Evolutionary conservation across 2,329 filamentous ascomycete species (phyloP).

Genomic region (Cytospora leucostoma): DNA sequence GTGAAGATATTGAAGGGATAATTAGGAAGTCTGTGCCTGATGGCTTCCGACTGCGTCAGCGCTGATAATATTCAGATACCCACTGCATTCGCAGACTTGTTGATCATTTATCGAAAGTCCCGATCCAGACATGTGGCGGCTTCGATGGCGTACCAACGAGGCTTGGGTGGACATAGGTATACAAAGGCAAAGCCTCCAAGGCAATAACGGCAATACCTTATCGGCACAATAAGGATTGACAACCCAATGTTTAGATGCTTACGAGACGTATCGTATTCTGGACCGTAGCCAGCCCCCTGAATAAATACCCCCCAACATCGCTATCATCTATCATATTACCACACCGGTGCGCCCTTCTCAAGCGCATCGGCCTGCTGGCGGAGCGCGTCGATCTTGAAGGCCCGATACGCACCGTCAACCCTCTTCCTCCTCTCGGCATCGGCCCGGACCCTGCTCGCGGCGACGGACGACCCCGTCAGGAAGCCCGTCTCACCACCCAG

Average conservation of each 20-base stretch:
- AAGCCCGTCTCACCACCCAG: slow-evolving; percentile 65
- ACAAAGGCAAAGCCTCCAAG: too few species aligned
- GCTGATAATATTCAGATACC: neutral
- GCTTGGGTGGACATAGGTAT: too few species aligned
- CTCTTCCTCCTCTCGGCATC: slow-evolving; percentile 56
- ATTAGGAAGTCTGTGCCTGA: neutral
- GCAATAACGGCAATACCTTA: too few species aligned
- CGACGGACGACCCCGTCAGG: slow-evolving; percentile 56
- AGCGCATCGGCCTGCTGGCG: slow-evolving; percentile 58
- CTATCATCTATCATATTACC: neutral
- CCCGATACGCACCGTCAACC: slow-evolving; percentile 64
- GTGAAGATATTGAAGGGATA: neutral
- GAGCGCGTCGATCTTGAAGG: slow-evolving; percentile 64
- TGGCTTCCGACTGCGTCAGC: neutral
- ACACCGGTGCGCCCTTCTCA: slow-evolving; percentile 39
- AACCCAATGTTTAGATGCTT: too few species aligned
- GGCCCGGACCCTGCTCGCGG: slow-evolving; percentile 51
- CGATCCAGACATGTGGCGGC: neutral
- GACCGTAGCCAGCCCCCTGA: neutral
- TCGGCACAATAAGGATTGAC: too few species aligned
- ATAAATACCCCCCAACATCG: too few species aligned
- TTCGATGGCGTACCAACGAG: neutral
- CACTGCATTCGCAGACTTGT: neutral
- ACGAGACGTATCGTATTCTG: neutral
- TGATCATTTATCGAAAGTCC: neutral